Conservation (phyloP, 2,329 filamentous ascomycete species). For the Lasiodiplodia theobromae region DNA sequence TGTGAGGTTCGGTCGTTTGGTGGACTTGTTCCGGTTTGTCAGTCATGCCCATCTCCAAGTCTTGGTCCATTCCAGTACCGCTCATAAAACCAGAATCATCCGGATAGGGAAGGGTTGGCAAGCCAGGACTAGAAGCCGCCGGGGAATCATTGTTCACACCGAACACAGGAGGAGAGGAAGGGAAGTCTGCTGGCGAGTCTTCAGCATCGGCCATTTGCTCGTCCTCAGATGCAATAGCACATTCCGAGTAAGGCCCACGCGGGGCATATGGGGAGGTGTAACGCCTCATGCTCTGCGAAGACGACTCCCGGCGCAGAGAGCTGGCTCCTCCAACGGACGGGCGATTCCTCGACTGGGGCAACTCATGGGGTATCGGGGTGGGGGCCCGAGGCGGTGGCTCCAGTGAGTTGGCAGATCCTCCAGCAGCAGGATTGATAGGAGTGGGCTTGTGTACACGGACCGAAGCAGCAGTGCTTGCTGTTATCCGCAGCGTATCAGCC, state of each 20-base stretch:
- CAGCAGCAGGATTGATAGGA: slow-evolving; percentile 57
- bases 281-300: slow-evolving; percentile 46
- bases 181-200: slow-evolving; percentile 80
- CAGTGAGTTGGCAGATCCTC: slow-evolving; percentile 59
- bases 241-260: slow-evolving; percentile 48
- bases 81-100: slow-evolving; percentile 86
- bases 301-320: slow-evolving; percentile 67
- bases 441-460: slow-evolving; percentile 84
- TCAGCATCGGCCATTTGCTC: slow-evolving; percentile 59
- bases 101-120: slow-evolving; percentile 63
- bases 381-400: slow-evolving; percentile 79
- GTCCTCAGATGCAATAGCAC: slow-evolving; percentile 53
- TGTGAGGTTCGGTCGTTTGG: slow-evolving; percentile 18
- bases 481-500: slow-evolving; percentile 83
- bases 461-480: slow-evolving; percentile 88
- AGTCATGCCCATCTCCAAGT: slow-evolving; percentile 53
- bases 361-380: slow-evolving; percentile 70
- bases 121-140: slow-evolving; percentile 77
- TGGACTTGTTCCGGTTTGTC: slow-evolving; percentile 21
- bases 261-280: slow-evolving; percentile 45
- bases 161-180: slow-evolving; percentile 87
- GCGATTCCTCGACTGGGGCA: slow-evolving; percentile 44
- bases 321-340: slow-evolving; percentile 48
- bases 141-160: slow-evolving; percentile 62
- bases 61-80: slow-evolving; percentile 75